phyloP scores from a whole-genome alignment of 2,329 filamentous ascomycete genomes.

The Phialemonium atrogriseum region DNA sequence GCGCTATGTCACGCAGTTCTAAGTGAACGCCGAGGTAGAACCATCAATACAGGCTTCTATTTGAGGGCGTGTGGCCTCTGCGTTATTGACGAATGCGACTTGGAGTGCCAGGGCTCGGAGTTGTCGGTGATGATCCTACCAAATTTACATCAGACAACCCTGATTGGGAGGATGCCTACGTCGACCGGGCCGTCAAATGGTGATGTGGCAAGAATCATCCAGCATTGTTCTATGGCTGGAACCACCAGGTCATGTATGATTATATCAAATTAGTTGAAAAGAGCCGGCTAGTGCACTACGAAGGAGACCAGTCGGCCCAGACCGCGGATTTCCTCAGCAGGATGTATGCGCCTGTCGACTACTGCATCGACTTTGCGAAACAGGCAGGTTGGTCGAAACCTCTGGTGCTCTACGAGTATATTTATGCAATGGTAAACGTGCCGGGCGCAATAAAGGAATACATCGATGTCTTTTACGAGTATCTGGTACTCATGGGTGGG shows the following conservation, averaged over 20 bases:
- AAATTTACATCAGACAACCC: constrained; percentile 48
- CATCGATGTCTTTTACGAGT: constrained; percentile 48
- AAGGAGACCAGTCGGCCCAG: constrained; percentile 46
- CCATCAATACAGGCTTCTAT: constrained; percentile 56
- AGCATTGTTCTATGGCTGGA: constrained; percentile 58
- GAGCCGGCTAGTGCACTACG: constrained; percentile 52
- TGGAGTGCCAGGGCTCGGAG: constrained; percentile 36
- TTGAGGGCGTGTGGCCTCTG: constrained; percentile 60
- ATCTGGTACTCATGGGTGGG: constrained; percentile 52
- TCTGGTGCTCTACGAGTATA: constrained; percentile 41
- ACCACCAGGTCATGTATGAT: constrained; percentile 55
- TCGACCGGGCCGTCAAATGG: constrained; percentile 57
- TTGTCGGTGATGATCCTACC: constrained; percentile 26
- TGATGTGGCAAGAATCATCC: constrained; percentile 53
- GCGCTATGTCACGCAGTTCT: constrained; percentile 52
- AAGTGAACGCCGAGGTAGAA: constrained; percentile 36
- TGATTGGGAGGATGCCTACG: constrained; percentile 50
- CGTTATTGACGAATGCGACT: constrained; percentile 37
- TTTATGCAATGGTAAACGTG: constrained; percentile 59
- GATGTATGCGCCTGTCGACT: constrained; percentile 49
- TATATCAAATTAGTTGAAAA: constrained; percentile 48
- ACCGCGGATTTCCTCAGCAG: constrained; percentile 52
- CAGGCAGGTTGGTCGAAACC: constrained; percentile 35
- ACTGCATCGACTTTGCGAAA: constrained; percentile 25
- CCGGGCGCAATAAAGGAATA: constrained; percentile 60